These are phyloP conservation scores for Phytophthora megakarya DNA, from an alignment of 352 stramenopile genomes.

Conservation along the genomic window DNA sequence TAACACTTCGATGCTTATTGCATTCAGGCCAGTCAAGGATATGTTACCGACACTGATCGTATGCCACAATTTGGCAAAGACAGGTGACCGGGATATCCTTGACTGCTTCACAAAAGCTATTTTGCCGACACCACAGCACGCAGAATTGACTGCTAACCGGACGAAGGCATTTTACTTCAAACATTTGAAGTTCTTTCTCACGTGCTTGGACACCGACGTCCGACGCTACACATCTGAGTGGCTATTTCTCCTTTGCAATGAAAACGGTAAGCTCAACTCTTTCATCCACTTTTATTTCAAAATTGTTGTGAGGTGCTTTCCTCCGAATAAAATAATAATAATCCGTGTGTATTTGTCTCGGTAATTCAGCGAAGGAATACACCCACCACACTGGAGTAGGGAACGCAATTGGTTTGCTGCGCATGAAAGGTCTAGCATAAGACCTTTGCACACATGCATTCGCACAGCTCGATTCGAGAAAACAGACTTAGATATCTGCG, in stretches of 20 bases:
- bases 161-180: constrained; percentile 53
- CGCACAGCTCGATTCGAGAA: too few species aligned
- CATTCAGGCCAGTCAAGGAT: constrained; percentile 40
- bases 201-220: constrained; percentile 70
- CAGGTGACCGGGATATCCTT: constrained; percentile 26
- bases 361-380: constrained; percentile 66
- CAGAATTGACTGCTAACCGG: background rate
- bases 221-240: constrained; percentile 73
- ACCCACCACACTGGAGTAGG: constrained; percentile 70
- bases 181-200: constrained; percentile 74
- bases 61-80: constrained; percentile 65
- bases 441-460: background rate
- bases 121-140: constrained; percentile 21
- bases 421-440: constrained; percentile 66
- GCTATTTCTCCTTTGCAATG: constrained; percentile 72
- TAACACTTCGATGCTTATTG: background rate
- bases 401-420: constrained; percentile 77
- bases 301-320: constrained; percentile 26
- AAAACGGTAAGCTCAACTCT: constrained; percentile 61
- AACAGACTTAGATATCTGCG: constrained; percentile 20
- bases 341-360: constrained; percentile 8
- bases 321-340: constrained; percentile 41
- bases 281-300: constrained; percentile 32
- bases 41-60: constrained; percentile 66
- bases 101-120: constrained; percentile 51